These are phyloP conservation scores for Niebla homalea DNA, from an alignment of 495 filamentous ascomycete genomes.

Conservation along the genomic window DNA sequence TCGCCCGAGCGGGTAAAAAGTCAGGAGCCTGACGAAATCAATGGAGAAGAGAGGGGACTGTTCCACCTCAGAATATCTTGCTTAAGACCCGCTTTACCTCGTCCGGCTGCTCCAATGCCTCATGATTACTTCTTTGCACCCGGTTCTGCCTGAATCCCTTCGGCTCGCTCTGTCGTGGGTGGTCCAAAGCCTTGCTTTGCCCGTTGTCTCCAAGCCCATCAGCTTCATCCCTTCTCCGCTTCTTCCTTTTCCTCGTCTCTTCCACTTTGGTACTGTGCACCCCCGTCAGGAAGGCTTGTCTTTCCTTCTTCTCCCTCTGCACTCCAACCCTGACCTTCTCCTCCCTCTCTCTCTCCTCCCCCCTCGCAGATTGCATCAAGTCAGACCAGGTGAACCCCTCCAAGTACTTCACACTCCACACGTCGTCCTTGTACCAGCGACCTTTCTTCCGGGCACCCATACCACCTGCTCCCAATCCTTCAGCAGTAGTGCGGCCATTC, in stretches of 20 bases:
- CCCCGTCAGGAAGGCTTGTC: conserved; percentile 40
- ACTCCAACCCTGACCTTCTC: conserved; percentile 35
- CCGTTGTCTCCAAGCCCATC: conserved; percentile 67
- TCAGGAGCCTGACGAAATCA: conserved; percentile 3
- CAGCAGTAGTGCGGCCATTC: conserved; percentile 48
- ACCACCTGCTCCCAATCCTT: conserved; percentile 37
- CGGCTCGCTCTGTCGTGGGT: too few relatives aligned
- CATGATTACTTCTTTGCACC: conserved; percentile 31
- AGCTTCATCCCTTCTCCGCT: conserved; percentile 61
- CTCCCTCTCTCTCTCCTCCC: conserved; percentile 22
- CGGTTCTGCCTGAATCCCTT: conserved; percentile 59
- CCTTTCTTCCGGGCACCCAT: conserved; percentile 39
- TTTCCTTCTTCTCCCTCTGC: conserved; percentile 66
- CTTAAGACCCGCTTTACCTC: conserved; percentile 66
- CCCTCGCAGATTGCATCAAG: conserved; percentile 45
- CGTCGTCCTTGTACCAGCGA: conserved; percentile 80
- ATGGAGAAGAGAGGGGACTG: background rate
- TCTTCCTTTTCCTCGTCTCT: conserved; percentile 65
- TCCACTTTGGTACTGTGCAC: conserved; percentile 74
- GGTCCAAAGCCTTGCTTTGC: conserved; percentile 43
- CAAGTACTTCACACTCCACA: conserved; percentile 80
- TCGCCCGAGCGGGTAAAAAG: background rate
- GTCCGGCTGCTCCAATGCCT: conserved; percentile 39
- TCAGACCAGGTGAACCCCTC: conserved; percentile 72
- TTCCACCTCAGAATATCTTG: conserved; percentile 49